Percentiles rank a stretch among this genome's conserved stretches.
Conservation (phyloP, 2,329 filamentous ascomycete genomes). For the Thyridium curvatum region DNA sequence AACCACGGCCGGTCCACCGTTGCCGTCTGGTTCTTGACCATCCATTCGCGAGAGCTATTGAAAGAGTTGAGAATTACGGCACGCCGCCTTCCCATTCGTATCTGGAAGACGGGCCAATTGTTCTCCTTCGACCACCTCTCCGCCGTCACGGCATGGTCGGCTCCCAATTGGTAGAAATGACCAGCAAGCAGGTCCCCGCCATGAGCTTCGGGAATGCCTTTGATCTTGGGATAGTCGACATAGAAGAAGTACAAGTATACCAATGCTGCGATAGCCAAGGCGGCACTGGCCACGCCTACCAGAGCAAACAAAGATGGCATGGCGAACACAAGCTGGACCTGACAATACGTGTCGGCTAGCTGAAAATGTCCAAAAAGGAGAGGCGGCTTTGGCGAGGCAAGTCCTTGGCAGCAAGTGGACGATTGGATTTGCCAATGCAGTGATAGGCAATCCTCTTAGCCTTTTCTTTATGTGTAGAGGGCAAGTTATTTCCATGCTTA, state of each 20-base stretch:
- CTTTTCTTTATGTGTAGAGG: no score
- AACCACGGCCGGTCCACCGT: slow-evolving; percentile 3
- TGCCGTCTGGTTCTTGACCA: slow-evolving; percentile 1
- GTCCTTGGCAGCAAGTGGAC: no score
- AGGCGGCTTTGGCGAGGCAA: no score
- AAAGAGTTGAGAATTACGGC: slow-evolving; percentile 3
- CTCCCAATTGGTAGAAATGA: slow-evolving; percentile 3
- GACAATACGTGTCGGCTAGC: no score
- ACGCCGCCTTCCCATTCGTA: slow-evolving; percentile 3
- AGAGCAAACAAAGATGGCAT: no score
- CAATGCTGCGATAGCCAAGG: no score
- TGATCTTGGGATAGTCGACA: slow-evolving; percentile 1
- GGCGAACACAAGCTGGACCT: no score
- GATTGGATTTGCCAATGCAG: no score
- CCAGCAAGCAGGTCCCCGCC: slow-evolving; percentile 3
- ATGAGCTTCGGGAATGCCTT: slow-evolving; percentile 1
- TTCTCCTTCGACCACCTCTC: slow-evolving; percentile 1
- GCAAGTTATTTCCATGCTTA: no score
- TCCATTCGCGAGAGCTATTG: slow-evolving; percentile 3
- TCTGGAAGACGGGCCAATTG: slow-evolving; percentile 4
- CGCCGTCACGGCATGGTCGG: slow-evolving; percentile 3
- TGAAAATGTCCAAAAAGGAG: no score
- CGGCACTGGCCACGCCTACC: no score
- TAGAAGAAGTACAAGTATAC: slow-evolving; percentile 3
- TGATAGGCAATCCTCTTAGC: no score